Percentiles rank a stretch among this genome's conserved stretches.
phyloP scores from a whole-genome alignment of 257 asterid species.

The Solanum medicagineum region DNA sequence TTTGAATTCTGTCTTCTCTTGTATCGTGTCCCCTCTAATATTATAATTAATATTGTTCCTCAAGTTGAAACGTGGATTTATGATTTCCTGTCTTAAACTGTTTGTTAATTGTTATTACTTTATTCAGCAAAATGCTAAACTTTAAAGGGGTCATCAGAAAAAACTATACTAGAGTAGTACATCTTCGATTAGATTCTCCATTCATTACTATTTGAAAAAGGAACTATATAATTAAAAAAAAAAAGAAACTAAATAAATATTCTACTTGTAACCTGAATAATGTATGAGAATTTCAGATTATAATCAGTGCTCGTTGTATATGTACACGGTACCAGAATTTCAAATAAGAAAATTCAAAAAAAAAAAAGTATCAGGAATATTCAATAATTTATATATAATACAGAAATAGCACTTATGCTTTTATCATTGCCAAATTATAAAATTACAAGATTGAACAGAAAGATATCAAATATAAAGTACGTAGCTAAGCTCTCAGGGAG shows the following conservation, averaged over 20 bases:
- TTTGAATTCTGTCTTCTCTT: constrained; percentile 3
- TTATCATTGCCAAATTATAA: not conserved
- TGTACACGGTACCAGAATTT: not conserved
- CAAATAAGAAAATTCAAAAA: not conserved
- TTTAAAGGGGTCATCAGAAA: not conserved
- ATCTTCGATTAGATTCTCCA: not conserved
- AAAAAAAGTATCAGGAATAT: not conserved
- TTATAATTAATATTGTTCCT: not conserved
- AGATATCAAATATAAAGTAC: not conserved
- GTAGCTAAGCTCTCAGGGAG: not conserved
- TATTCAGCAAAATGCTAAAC: not conserved
- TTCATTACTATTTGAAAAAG: not conserved
- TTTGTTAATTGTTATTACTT: not conserved
- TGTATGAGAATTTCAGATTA: not conserved
- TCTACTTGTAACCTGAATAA: not conserved
- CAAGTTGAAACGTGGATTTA: not conserved
- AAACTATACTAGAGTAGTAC: not conserved
- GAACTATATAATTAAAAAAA: not conserved
- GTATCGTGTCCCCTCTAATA: not conserved
- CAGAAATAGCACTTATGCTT: not conserved
- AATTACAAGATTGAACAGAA: not conserved
- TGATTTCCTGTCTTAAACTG: not conserved
- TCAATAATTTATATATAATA: too few species aligned
- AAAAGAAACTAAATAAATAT: not conserved
- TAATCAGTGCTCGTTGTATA: not conserved